Evolutionary conservation across 2,329 filamentous ascomycete genomes (phyloP), one percentile per base, ranked within the genome.

Genomic region (Rutstroemia sp.): DNA sequence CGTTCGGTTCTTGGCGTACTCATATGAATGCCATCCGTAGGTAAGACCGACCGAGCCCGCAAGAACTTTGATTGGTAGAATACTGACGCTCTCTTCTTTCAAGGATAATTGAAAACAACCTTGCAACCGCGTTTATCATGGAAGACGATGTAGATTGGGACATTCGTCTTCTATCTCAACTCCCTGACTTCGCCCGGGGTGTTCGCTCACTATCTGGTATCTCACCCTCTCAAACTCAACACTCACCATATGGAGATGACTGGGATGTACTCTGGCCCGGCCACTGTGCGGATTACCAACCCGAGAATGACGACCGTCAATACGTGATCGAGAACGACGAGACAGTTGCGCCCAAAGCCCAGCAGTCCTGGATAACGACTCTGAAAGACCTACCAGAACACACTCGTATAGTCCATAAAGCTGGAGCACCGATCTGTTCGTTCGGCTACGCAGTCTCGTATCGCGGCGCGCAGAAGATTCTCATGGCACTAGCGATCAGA

Each of bases 401-500:
- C 2, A 65, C 57, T 14, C 64, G 70, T 2, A 60, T 68, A 2
- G 63, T 71, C 7, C 67, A 69, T 54, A 59, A 61, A 30, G 63
- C 65, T 5, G 59, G 60, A 0, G 61, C 62, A 6, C 65, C 65
- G 1, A 62, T 69, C 27, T 72, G 70, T 57, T 64, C 66, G 4
- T 70, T 70, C 57, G 64, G 69, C 2, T 72, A 72, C 47, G 71
- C 66, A 1, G 59, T 73, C 14, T 69, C 69, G 0, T 63, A 61
- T 12, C 57, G 58, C 9, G 62, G 63, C 19, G 62, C 63, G 5
- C 78, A 82, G 64, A 85, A 85, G 69, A 80, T 85, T 25, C 77
- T 81, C 58, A 83, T 80, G 71, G 81, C 83, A 61, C 74, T 84
- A 9, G 81, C 80, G 52, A 45, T 60, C 16, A 66, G 69, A 53